These are phyloP conservation scores for Myxozyma neotropica DNA, from an alignment of 805 yeast species.

Conservation along the genomic window DNA sequence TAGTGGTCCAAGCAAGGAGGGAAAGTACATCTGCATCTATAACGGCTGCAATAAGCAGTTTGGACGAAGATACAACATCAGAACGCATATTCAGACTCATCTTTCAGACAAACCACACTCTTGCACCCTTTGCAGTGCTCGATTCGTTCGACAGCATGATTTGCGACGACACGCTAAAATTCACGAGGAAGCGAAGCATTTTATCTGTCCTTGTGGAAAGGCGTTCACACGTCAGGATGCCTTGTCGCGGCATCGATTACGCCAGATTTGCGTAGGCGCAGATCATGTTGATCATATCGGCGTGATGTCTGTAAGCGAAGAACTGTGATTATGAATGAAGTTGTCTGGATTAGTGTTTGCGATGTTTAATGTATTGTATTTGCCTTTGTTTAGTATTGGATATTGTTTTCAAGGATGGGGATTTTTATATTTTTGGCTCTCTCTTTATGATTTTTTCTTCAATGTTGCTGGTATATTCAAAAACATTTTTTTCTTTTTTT, in stretches of 20 bases:
- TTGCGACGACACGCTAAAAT: constrained; percentile 85
- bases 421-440: neutral
- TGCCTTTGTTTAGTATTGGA: neutral
- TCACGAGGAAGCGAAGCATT: constrained; percentile 69
- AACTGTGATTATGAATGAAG: no score
- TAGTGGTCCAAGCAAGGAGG: constrained; percentile 53
- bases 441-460: no score
- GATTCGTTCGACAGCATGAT: constrained; percentile 95
- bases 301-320: neutral
- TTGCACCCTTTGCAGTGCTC: constrained; percentile 73
- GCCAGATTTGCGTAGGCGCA: constrained; percentile 64
- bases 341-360: no score
- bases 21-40: constrained; percentile 72
- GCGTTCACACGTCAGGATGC: constrained; percentile 90
- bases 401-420: neutral
- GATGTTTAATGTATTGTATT: no score
- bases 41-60: constrained; percentile 76
- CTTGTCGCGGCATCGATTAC: constrained; percentile 71
- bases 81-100: constrained; percentile 97
- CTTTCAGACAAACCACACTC: constrained; percentile 88
- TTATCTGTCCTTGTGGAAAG: constrained; percentile 90
- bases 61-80: constrained; percentile 83
- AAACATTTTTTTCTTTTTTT: no score
- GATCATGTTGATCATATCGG: constrained; percentile 7
- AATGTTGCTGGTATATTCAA: no score